Percentiles rank a stretch among this genome's conserved stretches.
Evolutionary conservation across 2,329 filamentous ascomycete genomes (phyloP).

Genomic region (Simplicillium sp.): DNA sequence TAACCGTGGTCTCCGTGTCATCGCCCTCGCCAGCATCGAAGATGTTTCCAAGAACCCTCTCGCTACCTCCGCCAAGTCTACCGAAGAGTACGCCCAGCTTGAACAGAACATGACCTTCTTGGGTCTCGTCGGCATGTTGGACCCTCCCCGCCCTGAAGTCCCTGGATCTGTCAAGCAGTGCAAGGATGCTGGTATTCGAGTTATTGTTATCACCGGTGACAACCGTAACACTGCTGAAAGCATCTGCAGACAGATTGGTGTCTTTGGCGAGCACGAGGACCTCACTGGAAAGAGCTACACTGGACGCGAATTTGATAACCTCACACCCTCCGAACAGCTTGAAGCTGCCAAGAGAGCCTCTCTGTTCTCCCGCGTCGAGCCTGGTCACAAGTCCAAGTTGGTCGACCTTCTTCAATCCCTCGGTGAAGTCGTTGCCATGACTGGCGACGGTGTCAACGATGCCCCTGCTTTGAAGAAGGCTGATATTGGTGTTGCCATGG

Average conservation of each 20-base stretch:
- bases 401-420: constrained; percentile 91
- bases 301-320: constrained; percentile 84
- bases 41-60: constrained; percentile 63
- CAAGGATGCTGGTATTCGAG: constrained; percentile 85
- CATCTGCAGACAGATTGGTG: constrained; percentile 93
- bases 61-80: constrained; percentile 66
- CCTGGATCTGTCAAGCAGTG: constrained; percentile 78
- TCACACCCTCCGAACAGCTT: constrained; percentile 70
- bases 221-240: constrained; percentile 97
- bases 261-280: constrained; percentile 76
- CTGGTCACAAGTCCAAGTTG: constrained; percentile 92
- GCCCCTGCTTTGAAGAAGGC: constrained; percentile 96
- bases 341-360: constrained; percentile 78
- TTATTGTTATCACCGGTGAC: constrained; percentile 97
- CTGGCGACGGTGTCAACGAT: constrained; percentile 96
- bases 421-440: constrained; percentile 97
- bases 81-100: constrained; percentile 72
- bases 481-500: constrained; percentile 98
- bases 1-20: constrained; percentile 85
- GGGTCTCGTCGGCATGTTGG: constrained; percentile 91
- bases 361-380: constrained; percentile 93
- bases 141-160: constrained; percentile 91
- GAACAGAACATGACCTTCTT: constrained; percentile 93
- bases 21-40: constrained; percentile 80
- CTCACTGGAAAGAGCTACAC: constrained; percentile 89